A percentile compares a stretch with the other conserved stretches of the same genome.
These are phyloP conservation scores for Oenanthe sinensis DNA, from an alignment of 129 eudicot species.

Conservation along the genomic window DNA sequence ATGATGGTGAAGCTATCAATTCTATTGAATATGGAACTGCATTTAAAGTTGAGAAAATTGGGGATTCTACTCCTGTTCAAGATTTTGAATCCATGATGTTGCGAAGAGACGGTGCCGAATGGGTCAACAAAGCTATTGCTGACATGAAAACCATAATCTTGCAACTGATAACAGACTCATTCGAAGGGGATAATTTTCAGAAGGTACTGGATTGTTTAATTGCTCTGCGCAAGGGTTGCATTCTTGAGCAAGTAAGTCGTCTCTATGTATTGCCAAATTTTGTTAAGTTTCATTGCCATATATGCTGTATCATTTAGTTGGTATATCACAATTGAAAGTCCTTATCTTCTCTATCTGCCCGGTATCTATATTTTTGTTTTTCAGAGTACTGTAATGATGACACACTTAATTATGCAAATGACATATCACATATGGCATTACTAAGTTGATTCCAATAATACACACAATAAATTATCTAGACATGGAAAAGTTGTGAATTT, in stretches of 20 bases:
- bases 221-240: constrained; percentile 86
- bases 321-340: background rate
- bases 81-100: constrained; percentile 92
- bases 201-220: constrained; percentile 65
- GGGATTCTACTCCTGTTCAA: constrained; percentile 56
- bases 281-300: background rate
- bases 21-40: constrained; percentile 32
- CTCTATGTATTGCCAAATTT: constrained; percentile 7
- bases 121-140: constrained; percentile 78
- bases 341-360: background rate
- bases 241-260: constrained; percentile 65
- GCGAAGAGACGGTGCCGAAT: constrained; percentile 81
- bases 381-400: background rate
- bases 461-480: background rate
- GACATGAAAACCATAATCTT: constrained; percentile 65
- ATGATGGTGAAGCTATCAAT: constrained; percentile 35
- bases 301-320: background rate
- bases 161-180: constrained; percentile 54
- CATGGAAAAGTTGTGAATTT: background rate
- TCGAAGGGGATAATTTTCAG: constrained; percentile 54
- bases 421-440: background rate
- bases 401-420: background rate
- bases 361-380: background rate
- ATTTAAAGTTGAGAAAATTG: constrained; percentile 54
- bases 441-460: background rate